Evolutionary conservation across 208 protist genomes (phyloP).

Genomic region (Blastocrithidia nonstop): DNA sequence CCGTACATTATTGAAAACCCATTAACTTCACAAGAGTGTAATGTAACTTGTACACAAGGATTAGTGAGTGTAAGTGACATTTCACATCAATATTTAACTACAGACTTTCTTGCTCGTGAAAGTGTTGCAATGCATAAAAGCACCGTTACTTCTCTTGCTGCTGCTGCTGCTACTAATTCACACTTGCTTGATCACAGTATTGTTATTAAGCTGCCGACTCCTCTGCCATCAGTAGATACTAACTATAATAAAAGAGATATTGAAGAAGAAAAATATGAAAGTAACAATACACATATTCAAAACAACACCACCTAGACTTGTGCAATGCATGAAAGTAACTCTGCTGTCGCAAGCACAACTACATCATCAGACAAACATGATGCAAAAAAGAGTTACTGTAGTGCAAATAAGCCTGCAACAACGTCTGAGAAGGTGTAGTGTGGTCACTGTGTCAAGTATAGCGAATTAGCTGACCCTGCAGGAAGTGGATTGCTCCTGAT

Average conservation of each 20-base stretch:
- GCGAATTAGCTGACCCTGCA: constrained; percentile 7
- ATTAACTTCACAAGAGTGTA: constrained; percentile 20
- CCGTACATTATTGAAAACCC: constrained; percentile 35
- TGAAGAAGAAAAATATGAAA: no score
- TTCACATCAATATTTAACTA: not conserved
- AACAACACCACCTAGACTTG: not conserved
- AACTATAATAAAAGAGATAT: no score
- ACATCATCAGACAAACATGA: no score
- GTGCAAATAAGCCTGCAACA: no score
- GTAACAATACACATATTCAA: no score
- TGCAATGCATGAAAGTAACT: no score
- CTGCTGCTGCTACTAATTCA: not conserved
- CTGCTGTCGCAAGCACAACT: no score
- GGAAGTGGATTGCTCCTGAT: constrained; percentile 7
- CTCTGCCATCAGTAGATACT: no score
- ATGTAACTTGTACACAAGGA: constrained; percentile 5
- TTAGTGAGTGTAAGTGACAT: not conserved
- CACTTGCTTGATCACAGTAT: not conserved
- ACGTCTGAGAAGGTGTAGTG: no score
- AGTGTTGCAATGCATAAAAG: not conserved
- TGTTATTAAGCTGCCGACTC: no score
- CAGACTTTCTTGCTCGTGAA: constrained; percentile 2
- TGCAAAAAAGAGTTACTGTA: no score
- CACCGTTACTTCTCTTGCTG: not conserved
- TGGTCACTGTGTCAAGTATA: constrained; percentile 10